A percentile compares a stretch with the other conserved stretches of the same genome.
These are phyloP conservation scores for Fimicolochytrium jonesii DNA, from an alignment of 192 early-diverging fungal genomes.

Conservation along the genomic window DNA sequence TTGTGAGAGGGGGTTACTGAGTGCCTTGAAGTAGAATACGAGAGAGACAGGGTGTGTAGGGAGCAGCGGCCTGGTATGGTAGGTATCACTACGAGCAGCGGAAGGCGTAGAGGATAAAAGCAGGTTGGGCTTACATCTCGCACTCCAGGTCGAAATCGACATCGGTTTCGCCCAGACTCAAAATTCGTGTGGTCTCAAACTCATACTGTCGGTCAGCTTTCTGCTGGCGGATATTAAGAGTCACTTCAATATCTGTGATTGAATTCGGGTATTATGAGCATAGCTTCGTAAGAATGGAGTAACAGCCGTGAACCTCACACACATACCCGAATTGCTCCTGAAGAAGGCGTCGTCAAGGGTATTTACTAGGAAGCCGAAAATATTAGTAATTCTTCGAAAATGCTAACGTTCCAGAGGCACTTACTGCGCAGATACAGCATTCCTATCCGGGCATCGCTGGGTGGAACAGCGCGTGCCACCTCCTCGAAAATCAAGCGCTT, in stretches of 20 bases:
- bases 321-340: no score
- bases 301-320: no score
- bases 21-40: constrained; percentile 19
- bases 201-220: constrained; percentile 15
- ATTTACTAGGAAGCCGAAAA: no score
- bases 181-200: not conserved
- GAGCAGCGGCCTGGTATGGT: constrained; percentile 2
- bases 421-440: constrained; percentile 13
- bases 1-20: no score
- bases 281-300: not conserved
- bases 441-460: constrained; percentile 10
- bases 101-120: no score
- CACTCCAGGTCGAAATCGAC: constrained; percentile 10
- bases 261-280: not conserved
- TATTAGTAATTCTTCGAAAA: no score
- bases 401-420: not conserved
- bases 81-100: no score
- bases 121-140: constrained; percentile 17
- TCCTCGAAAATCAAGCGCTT: no score
- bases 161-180: not conserved
- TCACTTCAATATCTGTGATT: constrained; percentile 2
- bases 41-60: constrained; percentile 15
- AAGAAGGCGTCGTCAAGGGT: no score
- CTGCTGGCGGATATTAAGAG: constrained; percentile 13
- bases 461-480: no score